Conservation (phyloP, 2,329 filamentous ascomycete species). For the Colletotrichum siamense region DNA sequence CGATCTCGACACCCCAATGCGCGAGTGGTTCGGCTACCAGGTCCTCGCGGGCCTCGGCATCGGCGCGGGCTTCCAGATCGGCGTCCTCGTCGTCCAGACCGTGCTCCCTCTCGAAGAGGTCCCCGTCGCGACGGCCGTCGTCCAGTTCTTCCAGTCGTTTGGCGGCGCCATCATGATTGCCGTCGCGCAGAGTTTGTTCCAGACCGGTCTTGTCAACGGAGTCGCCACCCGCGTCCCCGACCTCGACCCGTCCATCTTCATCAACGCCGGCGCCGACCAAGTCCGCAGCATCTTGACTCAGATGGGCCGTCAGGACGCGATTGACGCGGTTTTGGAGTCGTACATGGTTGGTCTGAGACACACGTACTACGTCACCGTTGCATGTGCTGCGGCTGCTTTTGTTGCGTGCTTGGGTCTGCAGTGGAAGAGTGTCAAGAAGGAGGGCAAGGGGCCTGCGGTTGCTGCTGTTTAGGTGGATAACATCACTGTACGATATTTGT, state of each 20-base stretch:
- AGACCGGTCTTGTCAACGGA: conserved; percentile 63
- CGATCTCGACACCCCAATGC: conserved; percentile 47
- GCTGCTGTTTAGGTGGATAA: conserved; percentile 20
- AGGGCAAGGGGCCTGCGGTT: conserved; percentile 31
- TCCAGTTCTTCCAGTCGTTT: conserved; percentile 68
- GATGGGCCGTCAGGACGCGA: conserved; percentile 45
- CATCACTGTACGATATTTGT: not conserved
- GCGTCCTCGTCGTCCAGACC: conserved; percentile 57
- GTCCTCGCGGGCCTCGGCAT: conserved; percentile 60
- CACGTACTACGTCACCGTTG: conserved; percentile 58
- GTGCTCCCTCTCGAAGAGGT: conserved; percentile 53
- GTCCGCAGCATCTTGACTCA: conserved; percentile 48
- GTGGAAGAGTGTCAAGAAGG: conserved; percentile 61
- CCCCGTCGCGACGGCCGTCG: conserved; percentile 55
- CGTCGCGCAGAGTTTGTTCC: conserved; percentile 71
- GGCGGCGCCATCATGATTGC: conserved; percentile 71
- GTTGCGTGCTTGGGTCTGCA: conserved; percentile 47
- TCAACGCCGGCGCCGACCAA: conserved; percentile 59
- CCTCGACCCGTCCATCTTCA: conserved; percentile 53
- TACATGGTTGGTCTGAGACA: conserved; percentile 56
- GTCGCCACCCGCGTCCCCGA: conserved; percentile 49
- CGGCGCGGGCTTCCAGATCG: conserved; percentile 53
- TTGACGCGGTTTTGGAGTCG: conserved; percentile 48
- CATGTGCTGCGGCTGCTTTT: conserved; percentile 52
- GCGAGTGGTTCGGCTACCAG: conserved; percentile 64